Evolutionary conservation across 2,329 filamentous ascomycete species (phyloP).

Genomic region (Raffaelea ambrosiae): DNA sequence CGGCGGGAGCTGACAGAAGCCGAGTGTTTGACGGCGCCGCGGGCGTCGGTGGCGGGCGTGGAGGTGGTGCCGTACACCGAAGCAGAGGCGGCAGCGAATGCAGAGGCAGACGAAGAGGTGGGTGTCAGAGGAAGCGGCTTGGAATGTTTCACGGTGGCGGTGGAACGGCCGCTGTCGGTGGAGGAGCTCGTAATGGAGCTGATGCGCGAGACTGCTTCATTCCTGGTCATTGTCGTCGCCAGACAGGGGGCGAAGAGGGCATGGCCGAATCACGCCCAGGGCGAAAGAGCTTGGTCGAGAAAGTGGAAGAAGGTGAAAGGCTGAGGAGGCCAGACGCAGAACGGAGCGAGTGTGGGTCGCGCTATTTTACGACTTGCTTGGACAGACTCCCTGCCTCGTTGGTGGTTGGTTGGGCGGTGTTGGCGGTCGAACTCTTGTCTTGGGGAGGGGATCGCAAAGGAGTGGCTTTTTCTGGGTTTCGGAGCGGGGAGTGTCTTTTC

Average conservation of each 20-base stretch:
- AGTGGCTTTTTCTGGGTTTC: not conserved
- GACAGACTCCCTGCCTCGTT: no score
- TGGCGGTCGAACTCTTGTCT: no score
- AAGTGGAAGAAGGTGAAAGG: not conserved
- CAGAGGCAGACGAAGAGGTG: constrained; percentile 12
- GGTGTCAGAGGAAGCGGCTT: constrained; percentile 29
- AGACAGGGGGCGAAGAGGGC: constrained; percentile 9
- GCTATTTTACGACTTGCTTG: not conserved
- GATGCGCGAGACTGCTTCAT: constrained; percentile 56
- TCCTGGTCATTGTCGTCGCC: constrained; percentile 55
- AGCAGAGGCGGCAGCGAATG: constrained; percentile 3
- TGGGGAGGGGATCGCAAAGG: no score
- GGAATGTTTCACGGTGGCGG: constrained; percentile 58
- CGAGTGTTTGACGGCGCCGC: constrained; percentile 6
- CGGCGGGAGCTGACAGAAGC: constrained; percentile 17
- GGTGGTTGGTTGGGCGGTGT: no score
- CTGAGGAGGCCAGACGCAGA: no score
- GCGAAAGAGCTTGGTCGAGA: not conserved
- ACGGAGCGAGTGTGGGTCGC: not conserved
- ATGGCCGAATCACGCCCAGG: constrained; percentile 11
- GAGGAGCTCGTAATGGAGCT: constrained; percentile 58
- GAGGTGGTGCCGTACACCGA: constrained; percentile 2
- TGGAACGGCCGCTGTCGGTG: constrained; percentile 58
- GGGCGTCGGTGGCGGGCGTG: not conserved
- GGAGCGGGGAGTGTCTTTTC: not conserved